Evolutionary conservation across 805 yeast genomes (phyloP).

Genomic region (Ogataea paraovalis): DNA sequence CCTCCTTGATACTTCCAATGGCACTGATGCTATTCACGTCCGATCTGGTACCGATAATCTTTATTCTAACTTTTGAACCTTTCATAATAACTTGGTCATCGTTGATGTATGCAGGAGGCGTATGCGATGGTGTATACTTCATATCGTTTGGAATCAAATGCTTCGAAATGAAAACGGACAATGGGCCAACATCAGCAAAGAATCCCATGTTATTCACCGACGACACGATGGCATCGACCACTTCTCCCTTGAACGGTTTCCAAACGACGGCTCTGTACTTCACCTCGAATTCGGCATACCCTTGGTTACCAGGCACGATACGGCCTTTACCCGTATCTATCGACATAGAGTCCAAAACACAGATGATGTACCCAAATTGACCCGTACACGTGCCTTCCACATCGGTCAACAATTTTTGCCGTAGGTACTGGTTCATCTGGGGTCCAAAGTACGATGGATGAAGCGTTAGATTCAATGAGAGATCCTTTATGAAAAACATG

Average conservation of each 20-base stretch:
- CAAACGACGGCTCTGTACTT: slow-evolving; percentile 95
- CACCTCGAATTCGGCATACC: slow-evolving; percentile 95
- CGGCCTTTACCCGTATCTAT: slow-evolving; percentile 94
- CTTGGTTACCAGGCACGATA: slow-evolving; percentile 78
- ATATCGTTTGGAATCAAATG: slow-evolving; percentile 93
- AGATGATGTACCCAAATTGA: slow-evolving; percentile 94
- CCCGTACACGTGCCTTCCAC: slow-evolving; percentile 99
- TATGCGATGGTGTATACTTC: slow-evolving; percentile 89
- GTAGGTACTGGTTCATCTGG: slow-evolving; percentile 89
- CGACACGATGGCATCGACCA: slow-evolving; percentile 94
- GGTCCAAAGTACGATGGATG: slow-evolving; percentile 99
- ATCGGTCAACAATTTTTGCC: slow-evolving; percentile 86
- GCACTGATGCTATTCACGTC: slow-evolving; percentile 97
- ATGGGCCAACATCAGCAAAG: slow-evolving; percentile 97
- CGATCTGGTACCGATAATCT: slow-evolving; percentile 94
- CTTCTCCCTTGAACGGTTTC: slow-evolving; percentile 99
- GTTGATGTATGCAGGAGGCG: slow-evolving; percentile 96
- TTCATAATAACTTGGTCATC: slow-evolving; percentile 94
- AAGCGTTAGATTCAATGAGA: slow-evolving; percentile 84
- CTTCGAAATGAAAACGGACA: slow-evolving; percentile 90
- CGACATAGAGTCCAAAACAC: slow-evolving; percentile 91
- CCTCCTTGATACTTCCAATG: slow-evolving; percentile 96
- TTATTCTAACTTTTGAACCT: slow-evolving; percentile 89
- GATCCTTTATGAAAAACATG: slow-evolving; percentile 60
- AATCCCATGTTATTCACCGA: slow-evolving; percentile 93